Evolutionary conservation across 495 filamentous ascomycete species (phyloP).

Genomic region (Hypoxylon trugodes): DNA sequence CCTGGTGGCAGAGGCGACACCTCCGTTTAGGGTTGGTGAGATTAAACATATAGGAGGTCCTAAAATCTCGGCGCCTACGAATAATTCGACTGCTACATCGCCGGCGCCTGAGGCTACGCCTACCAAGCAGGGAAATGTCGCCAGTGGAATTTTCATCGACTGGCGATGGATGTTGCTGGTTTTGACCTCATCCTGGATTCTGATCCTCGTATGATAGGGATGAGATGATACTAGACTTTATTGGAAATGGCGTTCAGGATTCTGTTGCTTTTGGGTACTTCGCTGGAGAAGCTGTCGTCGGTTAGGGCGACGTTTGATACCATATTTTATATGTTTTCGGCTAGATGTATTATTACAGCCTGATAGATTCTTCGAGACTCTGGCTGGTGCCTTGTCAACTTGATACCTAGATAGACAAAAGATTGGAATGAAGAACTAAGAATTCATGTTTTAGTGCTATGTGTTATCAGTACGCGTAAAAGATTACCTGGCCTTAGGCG

Average conservation of each 20-base stretch:
- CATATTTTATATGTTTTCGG: conserved; percentile 1
- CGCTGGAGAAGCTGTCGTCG: neutral
- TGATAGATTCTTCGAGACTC: neutral
- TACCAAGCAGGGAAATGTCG: conserved; percentile 23
- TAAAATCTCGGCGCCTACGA: conserved; percentile 23
- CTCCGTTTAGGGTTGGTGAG: conserved; percentile 52
- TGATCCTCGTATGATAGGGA: conserved; percentile 19
- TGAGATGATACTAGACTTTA: conserved; percentile 12
- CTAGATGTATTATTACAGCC: conserved; percentile 2
- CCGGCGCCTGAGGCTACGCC: neutral
- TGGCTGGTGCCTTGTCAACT: neutral
- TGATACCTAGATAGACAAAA: too few relatives aligned
- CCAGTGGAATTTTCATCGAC: neutral
- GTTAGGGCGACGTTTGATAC: conserved; percentile 1
- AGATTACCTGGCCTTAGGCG: too few relatives aligned
- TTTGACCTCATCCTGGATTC: conserved; percentile 2
- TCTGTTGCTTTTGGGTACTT: too few relatives aligned
- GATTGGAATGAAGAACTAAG: too few relatives aligned
- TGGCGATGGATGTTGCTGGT: conserved; percentile 11
- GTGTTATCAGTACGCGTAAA: too few relatives aligned
- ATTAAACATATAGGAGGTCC: conserved; percentile 50
- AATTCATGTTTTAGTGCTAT: too few relatives aligned
- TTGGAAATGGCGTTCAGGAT: too few relatives aligned
- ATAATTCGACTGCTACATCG: conserved; percentile 3
- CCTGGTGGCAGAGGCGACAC: conserved; percentile 48